Conservation (phyloP, 73 alveolate genomes). For the Tetrahymena borealis region DNA sequence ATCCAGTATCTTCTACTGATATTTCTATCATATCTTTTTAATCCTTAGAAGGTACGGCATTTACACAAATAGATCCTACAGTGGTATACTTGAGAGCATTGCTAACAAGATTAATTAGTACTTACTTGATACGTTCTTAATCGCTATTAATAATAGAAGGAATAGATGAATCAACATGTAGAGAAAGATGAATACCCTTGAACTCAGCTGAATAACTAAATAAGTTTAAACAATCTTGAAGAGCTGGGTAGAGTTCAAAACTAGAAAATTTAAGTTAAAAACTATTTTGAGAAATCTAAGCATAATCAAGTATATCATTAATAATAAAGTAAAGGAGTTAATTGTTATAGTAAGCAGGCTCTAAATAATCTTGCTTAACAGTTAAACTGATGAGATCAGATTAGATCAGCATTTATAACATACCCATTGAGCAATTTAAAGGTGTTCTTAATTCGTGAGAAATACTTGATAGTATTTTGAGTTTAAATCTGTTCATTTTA, state of each 20-base stretch:
- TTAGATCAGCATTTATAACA: constrained; percentile 1
- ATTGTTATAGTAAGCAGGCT: constrained; percentile 22
- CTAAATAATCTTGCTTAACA: not conserved
- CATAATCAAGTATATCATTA: constrained; percentile 35
- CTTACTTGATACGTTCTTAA: not conserved
- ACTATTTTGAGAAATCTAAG: not conserved
- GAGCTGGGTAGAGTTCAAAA: not conserved
- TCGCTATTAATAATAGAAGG: not conserved
- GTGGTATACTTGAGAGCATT: not conserved
- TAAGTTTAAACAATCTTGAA: not conserved
- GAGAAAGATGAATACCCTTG: not conserved
- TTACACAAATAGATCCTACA: not conserved
- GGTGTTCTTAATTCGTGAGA: constrained; percentile 47
- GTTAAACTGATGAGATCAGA: not conserved
- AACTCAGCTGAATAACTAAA: not conserved
- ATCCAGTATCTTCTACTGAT: not conserved
- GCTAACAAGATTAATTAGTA: not conserved
- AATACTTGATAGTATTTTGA: not conserved
- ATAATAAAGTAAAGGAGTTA: constrained; percentile 11
- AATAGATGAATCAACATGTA: not conserved
- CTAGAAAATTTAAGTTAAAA: not conserved
- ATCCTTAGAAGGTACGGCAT: not conserved
- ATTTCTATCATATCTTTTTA: not conserved
- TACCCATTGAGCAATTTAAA: constrained; percentile 15
- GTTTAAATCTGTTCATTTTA: not conserved